Evolutionary conservation across 495 filamentous ascomycete genomes (phyloP).

Genomic region (Aspergillus homomorphus): DNA sequence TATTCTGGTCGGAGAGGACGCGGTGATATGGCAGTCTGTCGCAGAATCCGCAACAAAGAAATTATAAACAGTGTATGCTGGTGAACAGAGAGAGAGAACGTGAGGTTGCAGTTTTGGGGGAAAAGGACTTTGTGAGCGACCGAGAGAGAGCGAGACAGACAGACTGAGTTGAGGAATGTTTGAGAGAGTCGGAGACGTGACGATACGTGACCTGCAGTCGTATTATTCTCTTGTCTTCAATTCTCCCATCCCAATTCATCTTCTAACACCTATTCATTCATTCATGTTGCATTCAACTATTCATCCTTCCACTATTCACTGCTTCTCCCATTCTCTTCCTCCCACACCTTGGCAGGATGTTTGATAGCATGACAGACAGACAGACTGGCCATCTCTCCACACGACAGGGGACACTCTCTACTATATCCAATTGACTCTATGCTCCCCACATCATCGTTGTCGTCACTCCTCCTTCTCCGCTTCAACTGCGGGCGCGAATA

Average conservation of each 20-base stretch:
- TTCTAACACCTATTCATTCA: background rate
- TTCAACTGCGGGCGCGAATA: background rate
- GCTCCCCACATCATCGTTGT: background rate
- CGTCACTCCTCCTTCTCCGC: background rate
- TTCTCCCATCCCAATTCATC: background rate
- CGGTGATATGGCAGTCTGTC: too few species aligned
- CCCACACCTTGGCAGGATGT: too few species aligned
- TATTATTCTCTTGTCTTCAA: background rate
- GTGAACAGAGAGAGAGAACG: background rate
- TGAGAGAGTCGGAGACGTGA: background rate
- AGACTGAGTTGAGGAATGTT: background rate
- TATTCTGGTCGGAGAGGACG: background rate
- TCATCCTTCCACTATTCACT: too few species aligned
- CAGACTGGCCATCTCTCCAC: too few species aligned
- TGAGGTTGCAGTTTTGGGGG: background rate
- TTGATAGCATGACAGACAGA: too few species aligned
- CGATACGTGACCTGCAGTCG: background rate
- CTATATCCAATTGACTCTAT: background rate
- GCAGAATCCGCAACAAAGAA: too few species aligned
- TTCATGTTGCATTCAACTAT: too few species aligned
- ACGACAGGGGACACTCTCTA: too few species aligned
- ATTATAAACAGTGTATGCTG: background rate
- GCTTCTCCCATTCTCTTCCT: too few species aligned
- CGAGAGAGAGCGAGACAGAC: background rate
- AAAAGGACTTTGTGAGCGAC: too few species aligned